Evolutionary conservation across 2,329 filamentous ascomycete genomes (phyloP).

Genomic region (Fusarium zealandicum): DNA sequence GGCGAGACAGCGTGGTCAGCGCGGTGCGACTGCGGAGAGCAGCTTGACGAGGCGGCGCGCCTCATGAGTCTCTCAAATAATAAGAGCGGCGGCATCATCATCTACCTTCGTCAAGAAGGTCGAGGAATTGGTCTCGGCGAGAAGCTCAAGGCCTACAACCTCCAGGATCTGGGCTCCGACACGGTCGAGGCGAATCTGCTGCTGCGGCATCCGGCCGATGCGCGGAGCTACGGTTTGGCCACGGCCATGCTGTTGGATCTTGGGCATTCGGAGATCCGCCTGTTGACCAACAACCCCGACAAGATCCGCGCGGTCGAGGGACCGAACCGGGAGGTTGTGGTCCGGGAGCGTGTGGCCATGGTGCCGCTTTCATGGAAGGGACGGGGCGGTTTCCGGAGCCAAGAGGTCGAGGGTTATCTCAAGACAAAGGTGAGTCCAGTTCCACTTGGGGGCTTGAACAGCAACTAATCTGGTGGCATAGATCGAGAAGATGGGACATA

Average conservation of each 20-base stretch:
- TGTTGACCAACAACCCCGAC: conserved; percentile 97
- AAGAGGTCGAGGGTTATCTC: conserved; percentile 92
- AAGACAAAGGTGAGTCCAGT: conserved; percentile 79
- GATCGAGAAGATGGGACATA: conserved; percentile 90
- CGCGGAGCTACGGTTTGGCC: conserved; percentile 92
- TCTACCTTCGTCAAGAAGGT: conserved; percentile 95
- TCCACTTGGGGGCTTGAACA: too few species aligned
- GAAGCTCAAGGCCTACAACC: conserved; percentile 97
- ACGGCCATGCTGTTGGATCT: conserved; percentile 93
- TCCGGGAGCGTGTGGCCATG: conserved; percentile 93
- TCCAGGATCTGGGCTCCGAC: conserved; percentile 96
- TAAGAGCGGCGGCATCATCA: conserved; percentile 81
- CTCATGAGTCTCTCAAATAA: conserved; percentile 80
- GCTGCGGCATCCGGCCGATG: conserved; percentile 90
- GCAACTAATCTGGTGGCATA: conserved; percentile 46
- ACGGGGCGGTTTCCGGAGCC: conserved; percentile 80
- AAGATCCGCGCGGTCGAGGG: conserved; percentile 96
- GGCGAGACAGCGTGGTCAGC: conserved; percentile 99
- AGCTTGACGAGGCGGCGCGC: conserved; percentile 93
- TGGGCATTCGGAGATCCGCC: conserved; percentile 76
- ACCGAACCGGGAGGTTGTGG: conserved; percentile 83
- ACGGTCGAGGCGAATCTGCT: conserved; percentile 96
- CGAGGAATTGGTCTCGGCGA: conserved; percentile 93
- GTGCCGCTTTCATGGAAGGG: conserved; percentile 93
- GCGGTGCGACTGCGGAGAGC: conserved; percentile 96